A percentile compares a stretch with the other conserved stretches of the same genome.
Conservation (phyloP, 1,284 basidiomycete genomes). For the Ceratobasidium sp. region DNA sequence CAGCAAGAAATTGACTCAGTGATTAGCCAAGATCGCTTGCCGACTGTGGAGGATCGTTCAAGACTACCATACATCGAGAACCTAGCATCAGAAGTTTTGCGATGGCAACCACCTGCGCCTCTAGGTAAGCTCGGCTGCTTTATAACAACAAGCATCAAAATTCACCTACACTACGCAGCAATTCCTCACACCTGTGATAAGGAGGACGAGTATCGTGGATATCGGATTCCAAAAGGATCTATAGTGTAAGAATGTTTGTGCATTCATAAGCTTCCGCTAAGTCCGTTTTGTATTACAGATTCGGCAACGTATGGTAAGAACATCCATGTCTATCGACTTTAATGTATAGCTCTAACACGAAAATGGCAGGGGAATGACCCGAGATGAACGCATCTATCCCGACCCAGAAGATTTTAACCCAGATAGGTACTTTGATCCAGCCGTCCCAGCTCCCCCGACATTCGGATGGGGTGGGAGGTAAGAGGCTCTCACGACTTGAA, state of each 20-base stretch:
- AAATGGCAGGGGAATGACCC: background rate
- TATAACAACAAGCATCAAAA: too few relatives aligned
- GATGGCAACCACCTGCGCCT: slow-evolving; percentile 40
- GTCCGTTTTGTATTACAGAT: background rate
- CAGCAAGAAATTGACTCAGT: slow-evolving; percentile 36
- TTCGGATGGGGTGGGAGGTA: slow-evolving; percentile 2
- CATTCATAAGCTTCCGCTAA: background rate
- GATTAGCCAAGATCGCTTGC: slow-evolving; percentile 17
- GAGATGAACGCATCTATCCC: background rate
- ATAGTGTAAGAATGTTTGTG: background rate
- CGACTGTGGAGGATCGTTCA: slow-evolving; percentile 7
- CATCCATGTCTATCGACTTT: background rate
- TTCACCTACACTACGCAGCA: background rate
- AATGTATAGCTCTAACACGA: too few relatives aligned
- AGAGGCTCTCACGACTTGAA: background rate
- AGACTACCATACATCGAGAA: slow-evolving; percentile 32
- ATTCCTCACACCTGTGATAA: slow-evolving; percentile 1
- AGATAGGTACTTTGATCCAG: slow-evolving; percentile 16
- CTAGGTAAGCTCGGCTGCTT: slow-evolving; percentile 1
- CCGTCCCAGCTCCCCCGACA: background rate
- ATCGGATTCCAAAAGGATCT: slow-evolving; percentile 24
- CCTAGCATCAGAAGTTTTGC: slow-evolving; percentile 9
- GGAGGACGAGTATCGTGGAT: slow-evolving; percentile 25
- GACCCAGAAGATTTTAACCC: slow-evolving; percentile 6
- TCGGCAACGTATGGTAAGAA: slow-evolving; percentile 8